These are phyloP conservation scores for Fusarium chaquense DNA, from an alignment of 2,329 filamentous ascomycete genomes.

Conservation along the genomic window DNA sequence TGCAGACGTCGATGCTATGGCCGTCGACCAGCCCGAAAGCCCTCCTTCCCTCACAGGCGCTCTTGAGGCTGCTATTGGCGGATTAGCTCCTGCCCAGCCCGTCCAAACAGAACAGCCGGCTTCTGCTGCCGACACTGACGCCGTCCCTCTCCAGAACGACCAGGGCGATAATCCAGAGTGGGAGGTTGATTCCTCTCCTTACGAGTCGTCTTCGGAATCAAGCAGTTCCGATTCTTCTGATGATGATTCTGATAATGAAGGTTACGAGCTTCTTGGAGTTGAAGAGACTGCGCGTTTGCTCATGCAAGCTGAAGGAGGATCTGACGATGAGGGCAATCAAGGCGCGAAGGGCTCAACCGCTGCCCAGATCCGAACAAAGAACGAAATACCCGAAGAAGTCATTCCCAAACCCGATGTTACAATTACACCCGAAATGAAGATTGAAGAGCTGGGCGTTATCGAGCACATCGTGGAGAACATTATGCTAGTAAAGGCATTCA, in stretches of 20 bases:
- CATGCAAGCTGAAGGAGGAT: conserved; percentile 84
- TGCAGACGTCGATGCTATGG: conserved; percentile 53
- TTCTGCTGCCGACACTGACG: conserved; percentile 20
- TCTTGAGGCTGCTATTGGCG: conserved; percentile 59
- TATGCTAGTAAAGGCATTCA: conserved; percentile 81
- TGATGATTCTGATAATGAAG: conserved; percentile 69
- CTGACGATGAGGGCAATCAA: conserved; percentile 78
- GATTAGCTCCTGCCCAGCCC: conserved; percentile 46
- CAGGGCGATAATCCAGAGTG: conserved; percentile 76
- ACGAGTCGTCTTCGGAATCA: conserved; percentile 74
- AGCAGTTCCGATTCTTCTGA: conserved; percentile 70
- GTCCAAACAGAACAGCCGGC: conserved; percentile 35
- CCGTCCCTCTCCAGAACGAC: conserved; percentile 49
- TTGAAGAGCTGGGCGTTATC: conserved; percentile 80
- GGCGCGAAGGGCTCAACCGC: conserved; percentile 54
- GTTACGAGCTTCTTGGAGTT: conserved; percentile 79
- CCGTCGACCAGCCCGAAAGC: conserved; percentile 52
- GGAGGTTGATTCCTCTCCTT: conserved; percentile 83
- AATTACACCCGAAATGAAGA: conserved; percentile 81
- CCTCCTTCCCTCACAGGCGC: conserved; percentile 57
- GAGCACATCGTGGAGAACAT: conserved; percentile 83
- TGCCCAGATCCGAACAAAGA: conserved; percentile 78
- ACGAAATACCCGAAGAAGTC: conserved; percentile 76
- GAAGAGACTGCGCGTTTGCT: conserved; percentile 87
- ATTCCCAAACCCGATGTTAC: conserved; percentile 80